phyloP scores from a whole-genome alignment of 345 rosid genomes.

The Microthlaspi erraticum region DNA sequence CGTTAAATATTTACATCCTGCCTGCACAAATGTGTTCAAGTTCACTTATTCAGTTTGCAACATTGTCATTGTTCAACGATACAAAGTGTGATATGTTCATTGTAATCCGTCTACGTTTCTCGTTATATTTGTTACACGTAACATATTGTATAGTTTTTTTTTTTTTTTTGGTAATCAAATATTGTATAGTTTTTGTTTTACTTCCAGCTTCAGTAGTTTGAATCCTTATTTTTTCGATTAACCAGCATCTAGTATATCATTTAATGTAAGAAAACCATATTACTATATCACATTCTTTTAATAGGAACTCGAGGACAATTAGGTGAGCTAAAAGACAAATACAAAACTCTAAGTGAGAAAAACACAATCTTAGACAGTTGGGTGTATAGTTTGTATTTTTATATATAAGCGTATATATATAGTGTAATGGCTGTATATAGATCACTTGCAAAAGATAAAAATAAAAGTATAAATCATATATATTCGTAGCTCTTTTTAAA shows the following conservation, averaged over 20 bases:
- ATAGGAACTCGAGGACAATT: constrained; percentile 21
- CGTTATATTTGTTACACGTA: background rate
- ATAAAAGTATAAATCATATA: background rate
- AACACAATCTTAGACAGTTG: constrained; percentile 14
- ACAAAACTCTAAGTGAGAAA: constrained; percentile 33
- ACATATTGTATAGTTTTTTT: background rate
- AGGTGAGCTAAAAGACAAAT: constrained; percentile 37
- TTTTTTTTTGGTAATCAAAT: no score
- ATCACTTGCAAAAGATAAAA: constrained; percentile 7
- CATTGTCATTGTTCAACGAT: background rate
- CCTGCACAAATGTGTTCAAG: no score
- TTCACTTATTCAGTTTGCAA: background rate
- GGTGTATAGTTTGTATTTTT: background rate
- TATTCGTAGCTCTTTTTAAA: background rate
- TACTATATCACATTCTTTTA: background rate
- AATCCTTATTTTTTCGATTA: background rate
- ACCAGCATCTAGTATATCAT: background rate
- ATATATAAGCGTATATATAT: constrained; percentile 1
- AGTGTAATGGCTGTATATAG: background rate
- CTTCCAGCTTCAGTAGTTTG: background rate
- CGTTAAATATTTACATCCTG: no score
- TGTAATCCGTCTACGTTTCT: background rate
- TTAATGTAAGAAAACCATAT: background rate
- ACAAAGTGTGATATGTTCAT: background rate
- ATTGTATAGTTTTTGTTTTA: background rate